These are phyloP conservation scores for Salix arbutifolia DNA, from an alignment of 345 rosid species.

Conservation along the genomic window DNA sequence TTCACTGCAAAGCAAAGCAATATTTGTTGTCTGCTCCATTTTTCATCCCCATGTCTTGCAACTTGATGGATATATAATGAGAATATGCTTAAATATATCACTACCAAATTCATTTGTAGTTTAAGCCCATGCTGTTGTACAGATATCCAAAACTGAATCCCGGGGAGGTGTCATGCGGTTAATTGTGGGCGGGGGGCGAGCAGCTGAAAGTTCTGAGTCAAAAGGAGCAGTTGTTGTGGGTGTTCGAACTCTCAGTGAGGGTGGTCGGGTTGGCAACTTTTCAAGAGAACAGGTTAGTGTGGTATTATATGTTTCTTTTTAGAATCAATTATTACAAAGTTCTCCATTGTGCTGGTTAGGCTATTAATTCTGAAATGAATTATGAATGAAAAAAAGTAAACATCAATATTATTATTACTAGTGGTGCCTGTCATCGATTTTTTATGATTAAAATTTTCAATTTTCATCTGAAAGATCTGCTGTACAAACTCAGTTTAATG, in stretches of 20 bases:
- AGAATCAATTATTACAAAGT: background rate
- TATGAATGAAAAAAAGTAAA: background rate
- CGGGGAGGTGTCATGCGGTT: slow-evolving; percentile 97
- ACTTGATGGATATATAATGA: background rate
- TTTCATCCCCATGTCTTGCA: background rate
- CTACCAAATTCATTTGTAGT: background rate
- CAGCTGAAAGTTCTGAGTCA: slow-evolving; percentile 75
- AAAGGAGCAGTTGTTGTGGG: slow-evolving; percentile 96
- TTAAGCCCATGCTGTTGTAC: slow-evolving; percentile 9
- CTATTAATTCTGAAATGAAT: background rate
- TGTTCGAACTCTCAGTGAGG: slow-evolving; percentile 97
- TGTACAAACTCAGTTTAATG: background rate
- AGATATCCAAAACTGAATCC: slow-evolving; percentile 79
- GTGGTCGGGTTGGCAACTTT: slow-evolving; percentile 97
- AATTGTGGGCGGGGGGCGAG: slow-evolving; percentile 98
- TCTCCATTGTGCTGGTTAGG: background rate
- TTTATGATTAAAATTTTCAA: too few relatives aligned
- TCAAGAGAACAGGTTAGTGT: slow-evolving; percentile 91
- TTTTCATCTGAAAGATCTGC: background rate
- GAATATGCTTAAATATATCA: background rate
- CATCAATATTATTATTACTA: background rate
- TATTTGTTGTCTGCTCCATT: background rate
- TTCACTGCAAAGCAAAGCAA: background rate
- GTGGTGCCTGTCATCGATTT: background rate
- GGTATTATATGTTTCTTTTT: background rate